These are phyloP conservation scores for Pseudogymnoascus sp. DNA, from an alignment of 2,329 filamentous ascomycete genomes.

Conservation along the genomic window DNA sequence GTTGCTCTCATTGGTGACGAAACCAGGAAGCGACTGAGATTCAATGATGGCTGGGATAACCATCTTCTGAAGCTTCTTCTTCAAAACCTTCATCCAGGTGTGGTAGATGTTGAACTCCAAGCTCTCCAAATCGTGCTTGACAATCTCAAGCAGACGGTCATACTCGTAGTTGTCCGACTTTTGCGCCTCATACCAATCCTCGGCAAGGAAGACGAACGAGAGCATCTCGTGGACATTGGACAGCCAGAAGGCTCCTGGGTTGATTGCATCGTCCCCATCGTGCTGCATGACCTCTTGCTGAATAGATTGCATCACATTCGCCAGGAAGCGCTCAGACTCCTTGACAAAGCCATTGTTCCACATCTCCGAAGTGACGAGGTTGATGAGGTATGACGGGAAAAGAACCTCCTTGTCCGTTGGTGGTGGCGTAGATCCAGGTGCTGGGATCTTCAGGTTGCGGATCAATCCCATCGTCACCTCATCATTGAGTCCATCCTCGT, in stretches of 20 bases:
- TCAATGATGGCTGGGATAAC: slow-evolving; percentile 99
- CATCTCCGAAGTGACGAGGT: slow-evolving; percentile 98
- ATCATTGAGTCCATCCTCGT: slow-evolving; percentile 92
- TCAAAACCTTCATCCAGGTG: slow-evolving; percentile 99
- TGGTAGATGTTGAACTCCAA: slow-evolving; percentile 99
- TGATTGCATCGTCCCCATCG: slow-evolving; percentile 93
- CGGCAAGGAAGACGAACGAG: slow-evolving; percentile 96
- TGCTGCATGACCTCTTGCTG: slow-evolving; percentile 99
- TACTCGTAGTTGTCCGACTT: slow-evolving; percentile 99
- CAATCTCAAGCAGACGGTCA: slow-evolving; percentile 91
- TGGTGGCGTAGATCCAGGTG: slow-evolving; percentile 74
- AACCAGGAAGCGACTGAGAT: slow-evolving; percentile 93
- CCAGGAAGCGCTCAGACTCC: slow-evolving; percentile 95
- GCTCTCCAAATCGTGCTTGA: slow-evolving; percentile 97
- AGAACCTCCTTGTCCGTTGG: slow-evolving; percentile 97
- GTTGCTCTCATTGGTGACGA: slow-evolving; percentile 97
- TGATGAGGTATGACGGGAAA: slow-evolving; percentile 98
- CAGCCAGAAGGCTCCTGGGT: slow-evolving; percentile 95
- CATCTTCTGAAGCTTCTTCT: slow-evolving; percentile 99
- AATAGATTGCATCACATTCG: slow-evolving; percentile 99
- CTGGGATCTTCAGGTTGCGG: slow-evolving; percentile 90
- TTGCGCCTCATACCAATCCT: slow-evolving; percentile 99
- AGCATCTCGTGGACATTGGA: slow-evolving; percentile 99
- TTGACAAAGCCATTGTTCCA: slow-evolving; percentile 99
- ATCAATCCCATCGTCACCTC: slow-evolving; percentile 96